Percentiles rank a stretch among this genome's conserved stretches.
These are phyloP conservation scores for Flammula alnicola DNA, from an alignment of 1,284 basidiomycete species.

Conservation along the genomic window DNA sequence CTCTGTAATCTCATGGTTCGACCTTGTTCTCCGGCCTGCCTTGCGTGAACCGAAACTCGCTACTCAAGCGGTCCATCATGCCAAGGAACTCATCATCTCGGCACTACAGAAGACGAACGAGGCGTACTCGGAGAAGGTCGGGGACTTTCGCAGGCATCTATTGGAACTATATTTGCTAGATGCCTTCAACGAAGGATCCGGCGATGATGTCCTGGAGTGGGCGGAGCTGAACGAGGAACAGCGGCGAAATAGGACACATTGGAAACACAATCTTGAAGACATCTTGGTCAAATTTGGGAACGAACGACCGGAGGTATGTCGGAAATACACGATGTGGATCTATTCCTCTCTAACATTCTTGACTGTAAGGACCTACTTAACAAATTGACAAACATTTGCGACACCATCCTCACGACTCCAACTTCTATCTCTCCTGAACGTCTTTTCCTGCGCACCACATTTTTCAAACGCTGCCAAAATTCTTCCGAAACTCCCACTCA, in stretches of 20 bases:
- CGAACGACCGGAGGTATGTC: constrained; percentile 62
- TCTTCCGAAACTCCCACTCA: constrained; percentile 66
- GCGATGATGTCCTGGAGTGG: constrained; percentile 75
- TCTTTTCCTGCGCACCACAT: constrained; percentile 56
- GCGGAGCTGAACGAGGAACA: constrained; percentile 64
- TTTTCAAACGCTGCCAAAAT: constrained; percentile 54
- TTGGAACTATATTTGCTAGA: constrained; percentile 78
- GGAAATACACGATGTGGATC: constrained; percentile 18
- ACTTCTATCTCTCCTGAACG: constrained; percentile 64
- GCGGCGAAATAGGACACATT: constrained; percentile 59
- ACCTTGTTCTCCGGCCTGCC: constrained; percentile 74
- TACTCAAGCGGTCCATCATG: constrained; percentile 57
- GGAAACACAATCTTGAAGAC: constrained; percentile 80
- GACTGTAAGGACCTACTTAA: constrained; percentile 62
- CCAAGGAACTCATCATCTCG: constrained; percentile 72
- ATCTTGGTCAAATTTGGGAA: constrained; percentile 67
- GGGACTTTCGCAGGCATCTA: constrained; percentile 66
- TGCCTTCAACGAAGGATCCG: constrained; percentile 72
- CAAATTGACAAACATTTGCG: constrained; percentile 63
- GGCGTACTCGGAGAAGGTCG: constrained; percentile 52
- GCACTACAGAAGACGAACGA: constrained; percentile 57
- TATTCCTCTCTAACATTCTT: constrained; percentile 14
- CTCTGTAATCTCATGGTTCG: constrained; percentile 81
- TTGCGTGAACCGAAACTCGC: constrained; percentile 74
- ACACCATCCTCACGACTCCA: constrained; percentile 67